phyloP scores from a whole-genome alignment of 1,139 yeast genomes.

The Candida dubliniensis region DNA sequence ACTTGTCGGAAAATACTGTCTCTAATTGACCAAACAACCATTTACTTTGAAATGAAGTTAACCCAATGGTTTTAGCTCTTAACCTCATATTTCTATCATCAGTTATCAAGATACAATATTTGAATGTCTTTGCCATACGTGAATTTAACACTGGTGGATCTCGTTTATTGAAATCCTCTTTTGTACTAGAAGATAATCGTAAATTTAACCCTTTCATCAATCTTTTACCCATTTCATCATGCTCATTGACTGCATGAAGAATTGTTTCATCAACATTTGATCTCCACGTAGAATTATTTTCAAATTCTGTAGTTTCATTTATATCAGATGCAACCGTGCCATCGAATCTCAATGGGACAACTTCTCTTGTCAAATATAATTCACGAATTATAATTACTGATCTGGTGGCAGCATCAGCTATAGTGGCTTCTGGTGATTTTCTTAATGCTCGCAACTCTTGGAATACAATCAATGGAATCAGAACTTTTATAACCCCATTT shows the following conservation, averaged over 20 bases:
- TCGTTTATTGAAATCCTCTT: conserved; percentile 3
- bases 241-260: conserved; percentile 49
- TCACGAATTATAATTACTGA: conserved; percentile 75
- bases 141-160: conserved; percentile 27
- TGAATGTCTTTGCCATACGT: conserved; percentile 42
- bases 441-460: conserved; percentile 76
- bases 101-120: conserved; percentile 63
- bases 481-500: conserved; percentile 54
- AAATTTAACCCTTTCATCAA: conserved; percentile 38
- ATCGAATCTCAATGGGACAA: conserved; percentile 53
- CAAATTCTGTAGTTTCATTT: conserved; percentile 58
- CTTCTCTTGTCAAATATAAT: conserved; percentile 55
- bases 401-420: conserved; percentile 78
- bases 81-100: conserved; percentile 74
- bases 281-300: conserved; percentile 67
- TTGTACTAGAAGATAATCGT: conserved; percentile 16
- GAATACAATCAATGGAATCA: conserved; percentile 73
- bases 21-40: conserved; percentile 61
- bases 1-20: conserved; percentile 34
- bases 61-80: conserved; percentile 61
- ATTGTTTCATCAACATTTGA: conserved; percentile 61
- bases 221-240: conserved; percentile 45
- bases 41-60: conserved; percentile 57
- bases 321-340: conserved; percentile 57
- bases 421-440: conserved; percentile 70